Conservation (phyloP, 1,284 basidiomycete species). For the Laetiporus sulphureus region DNA sequence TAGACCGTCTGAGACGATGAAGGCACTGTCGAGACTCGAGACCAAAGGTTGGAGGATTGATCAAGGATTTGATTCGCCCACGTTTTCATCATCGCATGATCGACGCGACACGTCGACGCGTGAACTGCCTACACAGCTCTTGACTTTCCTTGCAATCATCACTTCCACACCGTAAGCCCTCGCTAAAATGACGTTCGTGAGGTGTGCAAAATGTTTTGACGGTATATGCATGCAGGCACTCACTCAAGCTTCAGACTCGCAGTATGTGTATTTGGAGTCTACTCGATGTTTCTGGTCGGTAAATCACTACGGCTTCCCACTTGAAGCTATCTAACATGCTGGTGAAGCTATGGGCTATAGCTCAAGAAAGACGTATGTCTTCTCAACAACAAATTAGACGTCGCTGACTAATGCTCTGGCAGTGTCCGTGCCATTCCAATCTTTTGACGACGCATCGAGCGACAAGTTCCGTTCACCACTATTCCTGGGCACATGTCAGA, state of each 20-base stretch:
- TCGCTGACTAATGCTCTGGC: constrained; percentile 28
- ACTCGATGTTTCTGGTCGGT: constrained; percentile 73
- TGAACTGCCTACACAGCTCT: no score
- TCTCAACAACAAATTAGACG: not conserved
- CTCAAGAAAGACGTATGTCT: constrained; percentile 74
- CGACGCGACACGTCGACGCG: constrained; percentile 4
- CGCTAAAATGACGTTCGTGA: no score
- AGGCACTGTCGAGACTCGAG: no score
- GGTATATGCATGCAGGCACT: no score
- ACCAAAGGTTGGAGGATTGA: no score
- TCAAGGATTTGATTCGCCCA: no score
- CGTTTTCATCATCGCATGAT: constrained; percentile 1
- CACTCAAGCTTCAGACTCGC: constrained; percentile 38
- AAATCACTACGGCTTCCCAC: constrained; percentile 2
- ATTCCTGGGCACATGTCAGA: constrained; percentile 86
- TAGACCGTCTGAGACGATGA: no score
- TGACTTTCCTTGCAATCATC: no score
- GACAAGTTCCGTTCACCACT: constrained; percentile 85
- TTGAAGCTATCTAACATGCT: constrained; percentile 7
- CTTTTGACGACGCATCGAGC: constrained; percentile 51
- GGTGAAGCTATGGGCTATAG: constrained; percentile 77
- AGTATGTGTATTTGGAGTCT: constrained; percentile 64
- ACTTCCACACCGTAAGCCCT: no score
- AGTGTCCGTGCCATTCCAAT: constrained; percentile 84
- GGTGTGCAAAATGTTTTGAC: no score